Evolutionary conservation across 495 filamentous ascomycete genomes (phyloP), one percentile per base, ranked within the genome.

Genomic region (Penicillium roqueforti): DNA sequence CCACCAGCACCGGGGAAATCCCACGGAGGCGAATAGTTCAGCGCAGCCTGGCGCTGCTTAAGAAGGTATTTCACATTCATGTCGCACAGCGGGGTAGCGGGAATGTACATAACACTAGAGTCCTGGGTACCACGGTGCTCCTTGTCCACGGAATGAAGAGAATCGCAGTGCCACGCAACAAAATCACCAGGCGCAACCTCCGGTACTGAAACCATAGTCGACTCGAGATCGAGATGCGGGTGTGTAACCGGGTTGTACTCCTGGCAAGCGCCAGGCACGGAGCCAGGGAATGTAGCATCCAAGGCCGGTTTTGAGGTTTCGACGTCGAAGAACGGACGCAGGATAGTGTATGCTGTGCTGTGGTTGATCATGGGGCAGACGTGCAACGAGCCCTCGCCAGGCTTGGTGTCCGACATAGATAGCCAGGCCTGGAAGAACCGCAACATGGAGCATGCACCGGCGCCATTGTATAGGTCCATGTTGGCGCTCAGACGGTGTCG

Each of bases 381-480:
- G 43, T 87, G 79, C 43, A 96, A 71, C 0, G 89, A 91, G 2
- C 91, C 91, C 65, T 93, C 86, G 7, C 82, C 79, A 0, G 87
- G 86, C 0, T 78, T 83, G 0, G 81, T 86, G 31, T 75, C 67
- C 34, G 87, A 91, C 80, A 95, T 87, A 34, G 85, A 83, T 22
- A 95, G 70, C 91, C 91, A 95, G 11, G 89, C 91, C 63, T 95
- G 91, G 59, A 87, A 92, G 79, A 91, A 89, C 4, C 91, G 79
- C 69, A 92, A 87, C 83, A 91, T 90, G 6, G 81, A 86, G 69
- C 88, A 92, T 11, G 86, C 83, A 0, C 91, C 91, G 0, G 89
- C 79, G 3, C 91, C 91, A 52, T 91, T 81, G 68, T 96, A 91
- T 45, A 93, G 63, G 61, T 95, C 86, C 61, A 83, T 85, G 20